Base-by-base conservation (phyloP, 805 yeast genomes). In the Metschnikowia picachoensis region DNA sequence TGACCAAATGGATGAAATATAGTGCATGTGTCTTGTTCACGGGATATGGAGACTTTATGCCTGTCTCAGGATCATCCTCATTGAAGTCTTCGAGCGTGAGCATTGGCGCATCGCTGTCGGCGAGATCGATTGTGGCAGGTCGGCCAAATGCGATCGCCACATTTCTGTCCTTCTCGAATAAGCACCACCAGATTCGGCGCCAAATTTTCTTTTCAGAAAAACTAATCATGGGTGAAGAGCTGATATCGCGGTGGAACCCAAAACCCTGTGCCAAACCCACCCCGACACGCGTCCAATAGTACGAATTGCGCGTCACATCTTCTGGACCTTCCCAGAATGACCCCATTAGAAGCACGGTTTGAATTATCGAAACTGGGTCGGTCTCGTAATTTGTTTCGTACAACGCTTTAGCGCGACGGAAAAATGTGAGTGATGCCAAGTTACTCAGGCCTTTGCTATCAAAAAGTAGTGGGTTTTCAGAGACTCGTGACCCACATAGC, bases 81-180 rank as follows among this genome's bases (percentile, higher is more conserved):
- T 76, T 68, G 48, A 87, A 80, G 60, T 87, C 95, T 0, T 76
- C 81, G n/a, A 73, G 61, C 0, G 77, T 72, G 14, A 87, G 59
- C 87, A 83, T 82, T n/a, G 82, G 80, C 17, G 84, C 88, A 58
- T 84, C 91, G 58, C 87, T 80, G 59, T 87, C 92, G 40, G 80
- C 84, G 50, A 85, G 69, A 55, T 82, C 83, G 40, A 87, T 82
- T 55, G 76, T 71, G 6, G 78, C 65, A 0, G 95, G 94, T 46
- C 90, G 72, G 13, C 94, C 91, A 64, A 82, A 81, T 0, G 90
- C 87, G 41, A 84, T 75, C 2, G 90, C 81, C 9, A 82, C 79
- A 35, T 78, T 70, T 20, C 88, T 68, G 62, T 87, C 95, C 55
- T 87, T 81, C 48, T 80, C 78, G 60, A 82, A 83, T 16, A 87